Evolutionary conservation across 768 basidiomycete genomes (phyloP).

Genomic region (Sistotremastrum niveocremeum): DNA sequence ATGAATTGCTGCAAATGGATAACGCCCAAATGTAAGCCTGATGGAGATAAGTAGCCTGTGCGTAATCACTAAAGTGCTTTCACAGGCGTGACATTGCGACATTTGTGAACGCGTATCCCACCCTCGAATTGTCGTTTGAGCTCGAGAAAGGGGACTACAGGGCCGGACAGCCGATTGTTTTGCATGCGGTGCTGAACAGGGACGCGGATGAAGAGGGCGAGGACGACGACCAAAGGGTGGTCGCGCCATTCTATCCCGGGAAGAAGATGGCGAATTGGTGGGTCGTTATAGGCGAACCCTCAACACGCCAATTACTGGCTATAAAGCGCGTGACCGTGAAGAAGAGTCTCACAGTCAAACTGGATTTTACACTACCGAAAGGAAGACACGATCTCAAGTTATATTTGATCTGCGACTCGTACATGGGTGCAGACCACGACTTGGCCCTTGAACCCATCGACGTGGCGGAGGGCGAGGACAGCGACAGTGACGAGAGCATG

Average conservation of each 20-base stretch:
- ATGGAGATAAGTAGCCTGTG: not conserved
- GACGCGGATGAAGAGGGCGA: constrained; percentile 61
- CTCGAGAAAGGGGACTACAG: constrained; percentile 81
- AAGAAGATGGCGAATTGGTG: constrained; percentile 96
- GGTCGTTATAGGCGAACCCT: constrained; percentile 84
- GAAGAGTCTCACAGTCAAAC: constrained; percentile 60
- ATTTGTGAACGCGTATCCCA: constrained; percentile 95
- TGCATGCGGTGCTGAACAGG: constrained; percentile 67
- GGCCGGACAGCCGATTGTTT: constrained; percentile 68
- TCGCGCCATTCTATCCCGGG: constrained; percentile 88
- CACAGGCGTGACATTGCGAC: constrained; percentile 83
- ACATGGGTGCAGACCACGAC: constrained; percentile 86
- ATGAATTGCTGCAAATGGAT: constrained; percentile 71
- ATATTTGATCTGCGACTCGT: constrained; percentile 88
- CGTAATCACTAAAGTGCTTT: constrained; percentile 7
- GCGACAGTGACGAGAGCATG: constrained; percentile 65
- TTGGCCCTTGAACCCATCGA: constrained; percentile 71
- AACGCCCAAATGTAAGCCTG: constrained; percentile 66
- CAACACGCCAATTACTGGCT: constrained; percentile 69
- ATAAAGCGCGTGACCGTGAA: constrained; percentile 79
- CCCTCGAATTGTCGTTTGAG: constrained; percentile 81
- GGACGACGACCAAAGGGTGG: constrained; percentile 62
- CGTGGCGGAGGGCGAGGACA: constrained; percentile 84
- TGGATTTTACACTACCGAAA: constrained; percentile 81
- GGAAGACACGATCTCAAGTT: constrained; percentile 74